Percentiles rank a stretch among this genome's conserved stretches.
Evolutionary conservation across 1,284 basidiomycete species (phyloP).

Genomic region (Leccinum fuscescens): DNA sequence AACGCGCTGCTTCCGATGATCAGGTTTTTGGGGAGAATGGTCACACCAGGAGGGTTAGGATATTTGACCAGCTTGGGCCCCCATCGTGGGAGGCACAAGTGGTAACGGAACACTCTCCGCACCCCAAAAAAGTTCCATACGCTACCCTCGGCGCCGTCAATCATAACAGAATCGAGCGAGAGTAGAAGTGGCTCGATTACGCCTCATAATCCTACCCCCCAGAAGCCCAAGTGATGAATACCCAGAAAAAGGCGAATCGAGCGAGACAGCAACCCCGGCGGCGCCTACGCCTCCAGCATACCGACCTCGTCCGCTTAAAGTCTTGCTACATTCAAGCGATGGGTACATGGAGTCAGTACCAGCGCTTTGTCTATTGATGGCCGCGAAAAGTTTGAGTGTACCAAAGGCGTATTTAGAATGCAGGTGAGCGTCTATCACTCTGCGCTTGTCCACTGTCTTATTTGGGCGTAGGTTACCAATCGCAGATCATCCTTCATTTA

Average conservation of each 20-base stretch:
- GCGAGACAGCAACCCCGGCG: neutral
- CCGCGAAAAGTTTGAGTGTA: conserved; percentile 62
- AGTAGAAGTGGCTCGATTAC: neutral
- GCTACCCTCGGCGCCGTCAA: neutral
- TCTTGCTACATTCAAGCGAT: conserved; percentile 75
- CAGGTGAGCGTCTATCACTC: conserved; percentile 39
- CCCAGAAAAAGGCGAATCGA: conserved; percentile 1
- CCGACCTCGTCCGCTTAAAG: conserved; percentile 58
- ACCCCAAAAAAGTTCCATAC: neutral
- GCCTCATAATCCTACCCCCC: neutral
- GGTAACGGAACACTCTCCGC: neutral
- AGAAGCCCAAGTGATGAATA: neutral
- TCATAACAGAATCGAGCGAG: neutral
- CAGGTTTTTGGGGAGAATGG: neutral
- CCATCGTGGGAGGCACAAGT: neutral
- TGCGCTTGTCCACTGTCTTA: conserved; percentile 1
- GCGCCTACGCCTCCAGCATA: conserved; percentile 16
- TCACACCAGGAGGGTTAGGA: neutral
- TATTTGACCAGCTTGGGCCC: neutral
- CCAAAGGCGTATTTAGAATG: conserved; percentile 90
- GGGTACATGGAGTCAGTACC: conserved; percentile 91
- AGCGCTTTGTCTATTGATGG: conserved; percentile 89
- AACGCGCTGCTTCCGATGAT: neutral
- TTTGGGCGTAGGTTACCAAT: conserved; percentile 51
- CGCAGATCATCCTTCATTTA: conserved; percentile 90